These are phyloP conservation scores for Saturnispora diversa DNA, from an alignment of 805 yeast genomes.

Conservation along the genomic window DNA sequence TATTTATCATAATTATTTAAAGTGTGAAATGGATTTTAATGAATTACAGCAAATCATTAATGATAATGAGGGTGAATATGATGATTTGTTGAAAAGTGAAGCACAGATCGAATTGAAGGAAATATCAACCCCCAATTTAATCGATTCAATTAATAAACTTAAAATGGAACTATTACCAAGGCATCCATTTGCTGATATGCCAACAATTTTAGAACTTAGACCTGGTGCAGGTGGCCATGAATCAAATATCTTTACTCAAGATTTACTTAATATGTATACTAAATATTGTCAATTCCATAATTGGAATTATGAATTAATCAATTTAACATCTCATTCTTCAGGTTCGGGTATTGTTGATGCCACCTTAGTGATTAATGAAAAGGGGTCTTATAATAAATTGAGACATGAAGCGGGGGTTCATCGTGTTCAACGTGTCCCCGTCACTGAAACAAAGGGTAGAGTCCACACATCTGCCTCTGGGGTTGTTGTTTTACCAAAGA, in stretches of 20 bases:
- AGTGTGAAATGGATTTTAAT: constrained; percentile 25
- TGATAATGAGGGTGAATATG: constrained; percentile 33
- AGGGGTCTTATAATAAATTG: constrained; percentile 66
- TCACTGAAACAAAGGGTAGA: constrained; percentile 88
- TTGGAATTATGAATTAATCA: constrained; percentile 62
- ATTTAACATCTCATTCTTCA: constrained; percentile 46
- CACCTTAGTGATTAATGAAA: constrained; percentile 60
- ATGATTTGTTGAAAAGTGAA: constrained; percentile 41
- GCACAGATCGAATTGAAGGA: constrained; percentile 52
- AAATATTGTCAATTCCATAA: constrained; percentile 54
- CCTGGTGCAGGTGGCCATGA: constrained; percentile 98
- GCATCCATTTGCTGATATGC: constrained; percentile 63
- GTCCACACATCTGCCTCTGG: constrained; percentile 96
- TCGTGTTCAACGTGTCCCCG: constrained; percentile 89
- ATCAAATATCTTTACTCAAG: constrained; percentile 79
- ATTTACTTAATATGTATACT: constrained; percentile 73
- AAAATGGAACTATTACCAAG: constrained; percentile 63
- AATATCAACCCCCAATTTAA: constrained; percentile 36
- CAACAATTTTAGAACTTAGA: constrained; percentile 75
- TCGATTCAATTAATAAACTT: constrained; percentile 36
- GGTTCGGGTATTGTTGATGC: constrained; percentile 73
- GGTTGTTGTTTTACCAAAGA: constrained; percentile 83
- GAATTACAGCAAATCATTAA: constrained; percentile 31
- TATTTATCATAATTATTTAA: constrained; percentile 32
- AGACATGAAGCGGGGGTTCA: constrained; percentile 93